Conservation (phyloP, 1,139 yeast species). For the Yamadazyma membranifaciens region DNA sequence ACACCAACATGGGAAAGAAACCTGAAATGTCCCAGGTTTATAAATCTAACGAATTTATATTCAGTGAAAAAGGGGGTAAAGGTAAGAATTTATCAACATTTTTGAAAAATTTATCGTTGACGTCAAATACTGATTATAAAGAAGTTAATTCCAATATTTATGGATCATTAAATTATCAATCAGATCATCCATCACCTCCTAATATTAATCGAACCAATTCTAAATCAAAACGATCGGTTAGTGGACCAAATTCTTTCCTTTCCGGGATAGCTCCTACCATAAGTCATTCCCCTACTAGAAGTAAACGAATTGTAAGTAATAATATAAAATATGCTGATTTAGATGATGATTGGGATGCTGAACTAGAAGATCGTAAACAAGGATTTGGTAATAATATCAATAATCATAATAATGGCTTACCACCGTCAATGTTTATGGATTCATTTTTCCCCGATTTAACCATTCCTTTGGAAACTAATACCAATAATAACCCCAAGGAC, state of each 20-base stretch:
- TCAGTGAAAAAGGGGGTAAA: slow-evolving; percentile 67
- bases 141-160: slow-evolving; percentile 41
- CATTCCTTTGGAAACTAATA: slow-evolving; percentile 15
- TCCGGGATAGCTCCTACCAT: slow-evolving; percentile 12
- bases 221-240: slow-evolving; percentile 17
- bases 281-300: slow-evolving; percentile 2
- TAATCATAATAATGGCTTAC: neutral
- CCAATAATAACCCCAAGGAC: slow-evolving; percentile 5
- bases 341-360: slow-evolving; percentile 94
- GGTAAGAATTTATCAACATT: slow-evolving; percentile 64
- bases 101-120: slow-evolving; percentile 47
- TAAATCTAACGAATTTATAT: slow-evolving; percentile 56
- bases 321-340: slow-evolving; percentile 50
- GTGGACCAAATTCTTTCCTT: slow-evolving; percentile 15
- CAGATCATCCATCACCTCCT: slow-evolving; percentile 5
- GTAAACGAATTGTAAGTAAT: slow-evolving; percentile 13
- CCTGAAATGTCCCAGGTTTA: slow-evolving; percentile 64
- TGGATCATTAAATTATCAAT: slow-evolving; percentile 33
- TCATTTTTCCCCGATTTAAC: slow-evolving; percentile 40
- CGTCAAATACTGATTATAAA: slow-evolving; percentile 22
- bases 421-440: slow-evolving; percentile 37
- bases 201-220: slow-evolving; percentile 19
- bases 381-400: slow-evolving; percentile 14
- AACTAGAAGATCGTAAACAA: slow-evolving; percentile 49
- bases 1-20: slow-evolving; percentile 38